Conservation (phyloP, 306 rosid genomes). For the Citrullus amarus region DNA sequence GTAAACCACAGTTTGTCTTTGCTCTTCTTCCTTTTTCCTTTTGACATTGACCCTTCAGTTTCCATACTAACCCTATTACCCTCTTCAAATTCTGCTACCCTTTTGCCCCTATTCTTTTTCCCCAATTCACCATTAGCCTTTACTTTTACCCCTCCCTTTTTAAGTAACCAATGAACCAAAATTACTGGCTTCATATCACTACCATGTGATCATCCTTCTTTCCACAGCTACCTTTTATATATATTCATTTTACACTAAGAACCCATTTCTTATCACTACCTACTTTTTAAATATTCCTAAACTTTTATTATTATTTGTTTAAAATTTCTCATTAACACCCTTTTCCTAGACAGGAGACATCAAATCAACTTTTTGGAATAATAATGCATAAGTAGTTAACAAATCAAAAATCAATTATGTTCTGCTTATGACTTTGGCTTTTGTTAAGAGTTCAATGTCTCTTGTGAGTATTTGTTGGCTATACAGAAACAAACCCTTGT, state of each 20-base stretch:
- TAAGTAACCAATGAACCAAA: background rate
- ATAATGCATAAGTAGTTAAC: background rate
- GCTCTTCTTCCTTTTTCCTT: background rate
- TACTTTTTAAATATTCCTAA: background rate
- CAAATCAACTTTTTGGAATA: background rate
- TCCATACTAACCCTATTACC: background rate
- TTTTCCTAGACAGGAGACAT: background rate
- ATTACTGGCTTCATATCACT: background rate
- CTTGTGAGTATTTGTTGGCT: background rate
- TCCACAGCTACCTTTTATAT: background rate
- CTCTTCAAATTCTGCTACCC: background rate
- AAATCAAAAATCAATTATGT: background rate
- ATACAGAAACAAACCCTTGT: background rate
- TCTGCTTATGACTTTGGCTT: background rate
- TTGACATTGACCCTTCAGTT: constrained; percentile 7
- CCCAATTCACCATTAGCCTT: background rate
- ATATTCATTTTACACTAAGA: background rate
- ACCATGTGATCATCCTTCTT: background rate
- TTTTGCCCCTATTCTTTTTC: background rate
- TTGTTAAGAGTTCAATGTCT: background rate
- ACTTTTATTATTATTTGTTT: too few relatives aligned
- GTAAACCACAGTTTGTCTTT: background rate
- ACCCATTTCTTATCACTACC: background rate
- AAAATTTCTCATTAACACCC: background rate
- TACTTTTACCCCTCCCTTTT: background rate